Evolutionary conservation across 805 yeast genomes (phyloP), one percentile per base, ranked within the genome.

Genomic region (Candida maesae): DNA sequence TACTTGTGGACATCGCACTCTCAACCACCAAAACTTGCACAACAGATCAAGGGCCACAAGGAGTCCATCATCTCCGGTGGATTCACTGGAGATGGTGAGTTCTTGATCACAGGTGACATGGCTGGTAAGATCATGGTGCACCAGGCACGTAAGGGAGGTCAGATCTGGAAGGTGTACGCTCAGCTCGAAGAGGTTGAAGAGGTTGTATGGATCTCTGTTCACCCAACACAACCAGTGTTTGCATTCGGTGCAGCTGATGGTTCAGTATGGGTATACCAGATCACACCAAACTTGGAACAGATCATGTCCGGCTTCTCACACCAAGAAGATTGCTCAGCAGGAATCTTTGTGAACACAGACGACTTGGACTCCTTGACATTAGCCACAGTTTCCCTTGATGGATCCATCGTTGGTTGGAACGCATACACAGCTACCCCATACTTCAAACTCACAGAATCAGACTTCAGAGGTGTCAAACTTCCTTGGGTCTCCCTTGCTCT

Each of bases 241-340:
- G 97, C 98, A 12, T 87, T 86, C 58, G 97, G 98, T 47, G 91
- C 88, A 17, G 68, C 72, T 7, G 96, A 90, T 62, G 99, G 99
- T 3, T 83, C 95, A 0, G 95, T 90, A 4, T 91, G 96, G 95
- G 87, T 83, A 20, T 93, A 89, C 59, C 86, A 82, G 56, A 73
- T 90, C 30, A 62, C 64, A 18, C 76, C 83, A 37, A 63, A 75
- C 10, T 63, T 84, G 39, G 87, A 79, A 43, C 84, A 81, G 58
- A 64, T 85, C 27, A 81, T 85, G 82, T 71, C 82, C 35, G 93
- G 91, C 3, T 84, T 82, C 57, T 78, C 82, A 15, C 98, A 91
- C 64, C 79, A 84, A 43, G 64, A 74, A 43, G 93, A 90, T 52
- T 81, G 91, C 59, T 84, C 90, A 23, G 78, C 73, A 48, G 97